Evolutionary conservation across 2,329 filamentous ascomycete species (phyloP), one percentile per base, ranked within the genome.

Genomic region (Acephala macrosclerotiorum): DNA sequence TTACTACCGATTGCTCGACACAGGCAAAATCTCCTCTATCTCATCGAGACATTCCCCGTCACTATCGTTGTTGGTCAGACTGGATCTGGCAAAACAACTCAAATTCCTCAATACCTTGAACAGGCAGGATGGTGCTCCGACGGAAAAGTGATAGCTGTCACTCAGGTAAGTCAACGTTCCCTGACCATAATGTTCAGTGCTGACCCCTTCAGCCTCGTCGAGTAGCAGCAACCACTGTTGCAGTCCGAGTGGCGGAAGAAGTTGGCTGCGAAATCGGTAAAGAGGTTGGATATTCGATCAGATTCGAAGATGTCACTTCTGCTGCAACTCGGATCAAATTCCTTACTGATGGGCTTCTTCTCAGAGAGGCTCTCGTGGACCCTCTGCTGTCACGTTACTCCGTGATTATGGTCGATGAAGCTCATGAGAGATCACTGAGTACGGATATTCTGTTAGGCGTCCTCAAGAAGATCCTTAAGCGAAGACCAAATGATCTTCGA

Each of bases 401-500:
- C 0, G 91, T 97, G 53, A 93, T 99, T 73, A 97, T 99, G 93
- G 91, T 99, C 8, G 96, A 99, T 76, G 95, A 98, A 79, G 96
- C 95, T 7, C 96, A 99, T 76, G 95, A 98, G 79, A 86, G 96
- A 61, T 97, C 94, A 58, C 86, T 98, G 66, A 96, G 93, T 77
- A 97, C 94, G 0, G 96, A 99, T 75, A 87, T 99, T 14, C 83
- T 98, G 8, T 85, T 99, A 3, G 95, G 96, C 0, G 82, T 98
- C 16, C 79, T 99, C 45, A 97, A 97, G 77, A 98, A 98, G 78
- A 95, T 99, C 59, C 82, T 88, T 62, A 93, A 88, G 77, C 91
- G 88, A 74, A 85, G 96, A 51, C 86, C 91, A 8, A 71, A 73
- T 64, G 94, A 97, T 65, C 79, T 98, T 60, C 88, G 94, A 22